Evolutionary conservation across 805 yeast genomes (phyloP).

Genomic region (fission yeast (Schizosaccharomyces pombe)): DNA sequence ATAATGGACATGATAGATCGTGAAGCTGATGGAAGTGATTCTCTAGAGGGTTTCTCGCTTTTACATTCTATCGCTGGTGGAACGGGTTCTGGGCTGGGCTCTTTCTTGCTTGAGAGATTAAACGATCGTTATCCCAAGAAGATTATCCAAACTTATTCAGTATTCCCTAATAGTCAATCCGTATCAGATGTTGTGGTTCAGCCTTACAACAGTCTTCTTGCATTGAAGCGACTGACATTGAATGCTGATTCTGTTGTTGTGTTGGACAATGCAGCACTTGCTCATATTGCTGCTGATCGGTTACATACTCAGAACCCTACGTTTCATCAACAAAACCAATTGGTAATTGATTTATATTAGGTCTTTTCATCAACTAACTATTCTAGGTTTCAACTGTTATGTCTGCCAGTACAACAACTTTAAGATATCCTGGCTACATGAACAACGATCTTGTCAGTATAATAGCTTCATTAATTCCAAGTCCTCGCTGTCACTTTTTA

Average conservation of each 20-base stretch:
- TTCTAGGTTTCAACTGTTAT: constrained; percentile 41
- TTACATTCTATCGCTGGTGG: constrained; percentile 96
- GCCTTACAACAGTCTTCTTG: constrained; percentile 73
- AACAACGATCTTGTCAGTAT: constrained; percentile 68
- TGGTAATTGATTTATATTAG: constrained; percentile 17
- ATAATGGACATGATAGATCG: constrained; percentile 64
- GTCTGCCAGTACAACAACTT: constrained; percentile 64
- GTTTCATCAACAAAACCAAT: constrained; percentile 57
- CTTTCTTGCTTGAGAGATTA: constrained; percentile 50
- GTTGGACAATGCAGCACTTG: constrained; percentile 70
- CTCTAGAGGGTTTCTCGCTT: constrained; percentile 70
- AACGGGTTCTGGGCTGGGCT: constrained; percentile 91
- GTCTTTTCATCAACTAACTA: neutral
- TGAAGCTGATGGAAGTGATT: constrained; percentile 76
- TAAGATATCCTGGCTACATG: constrained; percentile 79
- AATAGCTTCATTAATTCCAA: constrained; percentile 59
- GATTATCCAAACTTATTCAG: constrained; percentile 59
- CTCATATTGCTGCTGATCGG: constrained; percentile 42
- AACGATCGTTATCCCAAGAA: constrained; percentile 68
- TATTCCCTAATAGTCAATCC: constrained; percentile 58
- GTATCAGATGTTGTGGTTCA: constrained; percentile 94
- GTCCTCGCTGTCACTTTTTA: constrained; percentile 59
- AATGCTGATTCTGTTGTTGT: constrained; percentile 73
- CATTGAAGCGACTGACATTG: constrained; percentile 61
- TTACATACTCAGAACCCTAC: constrained; percentile 37